Conservation (phyloP, 1,284 basidiomycete species). For the Takashimella koratensis region DNA sequence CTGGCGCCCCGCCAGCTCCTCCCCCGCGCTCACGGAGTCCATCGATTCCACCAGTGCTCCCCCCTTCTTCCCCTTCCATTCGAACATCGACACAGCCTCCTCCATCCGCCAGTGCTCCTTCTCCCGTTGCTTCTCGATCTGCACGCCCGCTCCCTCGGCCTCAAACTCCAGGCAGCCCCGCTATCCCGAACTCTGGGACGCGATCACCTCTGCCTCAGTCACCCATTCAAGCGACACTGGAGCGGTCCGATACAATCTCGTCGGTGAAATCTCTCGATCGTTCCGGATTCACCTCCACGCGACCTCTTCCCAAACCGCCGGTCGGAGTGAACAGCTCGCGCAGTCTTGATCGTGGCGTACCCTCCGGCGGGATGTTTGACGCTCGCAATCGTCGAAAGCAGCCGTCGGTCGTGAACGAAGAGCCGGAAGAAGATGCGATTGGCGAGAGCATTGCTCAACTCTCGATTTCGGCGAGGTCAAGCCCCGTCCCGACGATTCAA, state of each 20-base stretch:
- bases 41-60: conserved; percentile 30
- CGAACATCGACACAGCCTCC: conserved; percentile 2
- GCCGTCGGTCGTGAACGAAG: conserved; percentile 24
- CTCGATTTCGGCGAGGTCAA: not conserved
- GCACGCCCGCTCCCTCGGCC: not conserved
- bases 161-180: not conserved
- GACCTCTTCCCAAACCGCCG: conserved; percentile 42
- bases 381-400: conserved; percentile 14
- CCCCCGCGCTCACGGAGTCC: conserved; percentile 27
- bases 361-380: not conserved
- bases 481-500: not conserved
- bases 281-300: conserved; percentile 20
- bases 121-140: not conserved
- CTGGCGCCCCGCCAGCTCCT: conserved; percentile 24
- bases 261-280: conserved; percentile 45
- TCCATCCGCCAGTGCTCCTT: not conserved
- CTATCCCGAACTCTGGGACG: not conserved
- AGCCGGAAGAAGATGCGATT: conserved; percentile 12
- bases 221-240: conserved; percentile 23
- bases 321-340: conserved; percentile 33
- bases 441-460: conserved; percentile 1
- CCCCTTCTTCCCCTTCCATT: conserved; percentile 27
- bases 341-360: conserved; percentile 40
- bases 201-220: conserved; percentile 6
- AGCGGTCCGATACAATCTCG: conserved; percentile 43